A percentile compares a stretch with the other conserved stretches of the same genome.
Evolutionary conservation across 148 eudicot genomes (phyloP).

Genomic region (Fagopyrum esculentum): DNA sequence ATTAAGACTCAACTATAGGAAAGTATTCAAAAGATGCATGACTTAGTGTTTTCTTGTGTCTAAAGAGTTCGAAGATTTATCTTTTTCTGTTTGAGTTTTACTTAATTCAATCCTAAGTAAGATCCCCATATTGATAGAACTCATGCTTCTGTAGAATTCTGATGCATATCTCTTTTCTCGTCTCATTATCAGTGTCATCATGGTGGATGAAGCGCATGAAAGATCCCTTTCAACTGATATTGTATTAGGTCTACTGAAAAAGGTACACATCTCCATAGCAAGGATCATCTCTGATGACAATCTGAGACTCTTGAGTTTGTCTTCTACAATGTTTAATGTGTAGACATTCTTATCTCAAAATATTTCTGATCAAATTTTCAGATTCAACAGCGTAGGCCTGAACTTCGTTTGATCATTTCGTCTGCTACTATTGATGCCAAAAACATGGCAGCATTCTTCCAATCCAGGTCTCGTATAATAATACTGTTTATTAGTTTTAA

Average conservation of each 20-base stretch:
- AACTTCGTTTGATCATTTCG: conserved; percentile 77
- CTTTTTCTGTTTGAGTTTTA: background rate
- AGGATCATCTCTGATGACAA: conserved; percentile 4
- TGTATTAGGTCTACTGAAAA: conserved; percentile 82
- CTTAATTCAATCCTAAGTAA: background rate
- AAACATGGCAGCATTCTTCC: conserved; percentile 80
- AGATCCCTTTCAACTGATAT: conserved; percentile 91
- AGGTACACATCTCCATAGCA: conserved; percentile 37
- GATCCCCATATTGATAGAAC: background rate
- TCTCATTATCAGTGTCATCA: conserved; percentile 55
- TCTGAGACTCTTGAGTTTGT: background rate
- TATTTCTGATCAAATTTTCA: conserved; percentile 21
- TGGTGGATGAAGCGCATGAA: conserved; percentile 99
- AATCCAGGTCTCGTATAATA: conserved; percentile 38
- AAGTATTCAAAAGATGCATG: background rate
- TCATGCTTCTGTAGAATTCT: background rate
- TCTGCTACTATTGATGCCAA: conserved; percentile 99
- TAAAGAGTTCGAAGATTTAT: background rate
- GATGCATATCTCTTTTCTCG: background rate
- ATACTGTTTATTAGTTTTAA: background rate
- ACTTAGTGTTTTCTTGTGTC: background rate
- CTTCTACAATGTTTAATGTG: conserved; percentile 5
- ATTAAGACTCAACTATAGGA: background rate
- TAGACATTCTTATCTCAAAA: background rate
- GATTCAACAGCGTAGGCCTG: conserved; percentile 94